Evolutionary conservation across 306 rosid species (phyloP).

Genomic region (Abrus pulchellus): DNA sequence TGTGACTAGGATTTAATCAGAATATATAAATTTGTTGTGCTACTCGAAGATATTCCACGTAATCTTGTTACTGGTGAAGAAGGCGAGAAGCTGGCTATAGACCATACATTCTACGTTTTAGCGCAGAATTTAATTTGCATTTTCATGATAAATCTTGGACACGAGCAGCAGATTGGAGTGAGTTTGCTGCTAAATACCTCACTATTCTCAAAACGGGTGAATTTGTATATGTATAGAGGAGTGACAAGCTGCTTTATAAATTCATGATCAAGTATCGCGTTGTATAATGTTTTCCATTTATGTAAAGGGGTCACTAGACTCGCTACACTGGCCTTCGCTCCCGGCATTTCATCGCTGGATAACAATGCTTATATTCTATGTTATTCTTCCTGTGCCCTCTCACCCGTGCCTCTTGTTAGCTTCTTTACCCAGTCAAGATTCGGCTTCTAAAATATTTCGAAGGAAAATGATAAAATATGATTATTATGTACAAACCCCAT

Average conservation of each 20-base stretch:
- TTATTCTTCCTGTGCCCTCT: neutral
- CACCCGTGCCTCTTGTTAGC: neutral
- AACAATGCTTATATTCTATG: neutral
- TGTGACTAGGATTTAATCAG: conserved; percentile 35
- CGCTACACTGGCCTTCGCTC: conserved; percentile 8
- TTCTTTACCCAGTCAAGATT: conserved; percentile 11
- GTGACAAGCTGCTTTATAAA: conserved; percentile 6
- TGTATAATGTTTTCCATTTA: conserved; percentile 39
- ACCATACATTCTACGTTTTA: conserved; percentile 22
- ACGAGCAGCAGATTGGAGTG: conserved; percentile 33
- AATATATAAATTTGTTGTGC: conserved; percentile 38
- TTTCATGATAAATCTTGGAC: conserved; percentile 32
- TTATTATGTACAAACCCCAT: conserved; percentile 28
- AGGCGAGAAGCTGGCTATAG: conserved; percentile 36
- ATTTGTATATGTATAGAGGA: conserved; percentile 61
- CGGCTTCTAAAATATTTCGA: conserved; percentile 24
- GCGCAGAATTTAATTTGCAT: conserved; percentile 42
- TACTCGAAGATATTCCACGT: conserved; percentile 20
- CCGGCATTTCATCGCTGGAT: conserved; percentile 26
- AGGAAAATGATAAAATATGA: conserved; percentile 16
- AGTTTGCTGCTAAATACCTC: conserved; percentile 45
- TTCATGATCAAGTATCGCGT: neutral
- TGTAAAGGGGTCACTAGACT: conserved; percentile 3
- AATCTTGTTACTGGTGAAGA: conserved; percentile 34
- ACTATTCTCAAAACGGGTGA: conserved; percentile 49